Base-by-base conservation (phyloP, 1,284 basidiomycete species). In the Omphalotus olearius region DNA sequence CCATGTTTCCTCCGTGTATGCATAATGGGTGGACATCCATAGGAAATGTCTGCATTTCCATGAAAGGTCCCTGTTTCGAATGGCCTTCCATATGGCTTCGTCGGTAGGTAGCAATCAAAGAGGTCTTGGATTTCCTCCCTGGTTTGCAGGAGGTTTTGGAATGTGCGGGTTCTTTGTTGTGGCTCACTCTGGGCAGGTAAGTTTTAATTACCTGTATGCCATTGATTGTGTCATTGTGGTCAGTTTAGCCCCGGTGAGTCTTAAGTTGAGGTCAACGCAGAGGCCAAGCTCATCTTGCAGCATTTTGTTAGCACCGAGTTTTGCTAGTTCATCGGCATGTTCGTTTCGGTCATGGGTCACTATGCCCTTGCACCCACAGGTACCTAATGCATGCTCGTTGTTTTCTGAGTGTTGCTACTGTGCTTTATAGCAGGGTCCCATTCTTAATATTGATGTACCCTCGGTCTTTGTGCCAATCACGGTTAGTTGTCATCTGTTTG, bases 1-100 rank as follows among this genome's bases (percentile, higher is more conserved):
- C 45, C 36, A 50, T 59, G 45, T n/a, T 0, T 68, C 69, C 0
- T 65, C 45, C 36, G 49, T 59, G 45, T 64, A 62, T 0, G 58
- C 61, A 7, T 62, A 56, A 42, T 69, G 64, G 7, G 62, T 59
- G 1, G 50, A 11, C 51, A 59, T 63, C 64, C 64, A 70, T 11
- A 69, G 50, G 56, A 66, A 70, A 44, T 59, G 56, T 1, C 56
- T 7, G 1, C 52, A 45, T 28, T 57, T 52, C 4, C 56, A 49
- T 0, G 49, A 11, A 20, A 66, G 35, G 44, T 62, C 55, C 44
- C 53, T 56, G 9, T 45, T 28, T 4, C 56, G 13, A 0, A 54
- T 28, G 4, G 43, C 38, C 35, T 33, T 41, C 57, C 60, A 58
- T 11, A 60, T 48, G 17, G 36, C 14, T 25, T 30, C 9, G 1